Percentiles rank a stretch among this genome's conserved stretches.
Conservation (phyloP, 768 basidiomycete species). For the Russula sp. region DNA sequence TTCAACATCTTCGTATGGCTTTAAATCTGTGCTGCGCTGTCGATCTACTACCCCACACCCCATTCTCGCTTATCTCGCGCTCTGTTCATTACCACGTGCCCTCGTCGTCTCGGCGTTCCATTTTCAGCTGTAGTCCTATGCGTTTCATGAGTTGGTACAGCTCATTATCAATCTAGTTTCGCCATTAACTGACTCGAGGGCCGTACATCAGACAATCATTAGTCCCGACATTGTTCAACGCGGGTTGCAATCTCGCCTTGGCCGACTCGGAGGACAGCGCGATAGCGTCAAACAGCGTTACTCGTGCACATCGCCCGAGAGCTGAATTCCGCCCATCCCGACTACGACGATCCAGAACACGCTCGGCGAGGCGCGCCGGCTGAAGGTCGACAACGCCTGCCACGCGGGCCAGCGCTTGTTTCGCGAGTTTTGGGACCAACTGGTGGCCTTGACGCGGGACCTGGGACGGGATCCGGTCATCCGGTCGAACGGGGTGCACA, state of each 20-base stretch:
- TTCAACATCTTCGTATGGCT: no score
- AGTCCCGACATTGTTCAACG: neutral
- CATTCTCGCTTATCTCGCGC: no score
- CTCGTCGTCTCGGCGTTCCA: no score
- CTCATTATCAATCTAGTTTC: no score
- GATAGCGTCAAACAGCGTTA: neutral
- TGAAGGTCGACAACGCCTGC: neutral
- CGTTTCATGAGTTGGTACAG: no score
- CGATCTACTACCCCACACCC: no score
- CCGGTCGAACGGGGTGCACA: neutral
- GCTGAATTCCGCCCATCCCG: neutral
- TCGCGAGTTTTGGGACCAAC: constrained; percentile 5
- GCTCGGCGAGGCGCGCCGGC: neutral
- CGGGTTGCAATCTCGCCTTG: neutral
- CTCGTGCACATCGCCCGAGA: neutral
- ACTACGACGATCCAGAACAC: neutral
- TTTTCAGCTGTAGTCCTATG: no score
- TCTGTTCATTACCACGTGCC: no score
- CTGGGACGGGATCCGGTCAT: neutral
- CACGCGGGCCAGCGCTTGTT: neutral
- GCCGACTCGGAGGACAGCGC: no score
- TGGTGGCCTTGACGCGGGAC: neutral
- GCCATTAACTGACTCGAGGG: neutral
- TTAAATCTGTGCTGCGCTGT: no score
- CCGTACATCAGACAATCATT: neutral